Percentiles rank a stretch among this genome's conserved stretches.
Conservation (phyloP, 2,329 filamentous ascomycete species). For the Parascedosporium putredinis region DNA sequence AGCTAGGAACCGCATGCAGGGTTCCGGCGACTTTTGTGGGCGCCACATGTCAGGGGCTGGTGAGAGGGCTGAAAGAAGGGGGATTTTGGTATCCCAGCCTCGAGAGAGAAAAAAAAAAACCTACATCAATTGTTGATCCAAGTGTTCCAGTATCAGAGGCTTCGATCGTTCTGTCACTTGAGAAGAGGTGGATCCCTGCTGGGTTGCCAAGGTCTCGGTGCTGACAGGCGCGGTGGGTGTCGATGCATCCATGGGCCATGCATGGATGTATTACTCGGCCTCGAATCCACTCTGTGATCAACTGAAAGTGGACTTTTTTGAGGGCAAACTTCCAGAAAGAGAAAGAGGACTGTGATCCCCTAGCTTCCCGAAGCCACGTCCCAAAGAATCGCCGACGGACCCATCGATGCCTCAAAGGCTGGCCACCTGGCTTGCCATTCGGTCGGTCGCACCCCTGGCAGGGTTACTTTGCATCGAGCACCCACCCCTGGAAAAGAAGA, state of each 20-base stretch:
- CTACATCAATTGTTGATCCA: background rate
- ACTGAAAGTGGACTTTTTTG: background rate
- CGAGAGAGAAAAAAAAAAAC: background rate
- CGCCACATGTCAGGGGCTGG: no score
- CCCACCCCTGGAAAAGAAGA: no score
- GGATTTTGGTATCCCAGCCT: no score
- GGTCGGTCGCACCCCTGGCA: background rate
- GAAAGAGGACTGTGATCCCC: background rate
- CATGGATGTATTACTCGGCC: no score
- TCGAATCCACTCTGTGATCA: background rate
- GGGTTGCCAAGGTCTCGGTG: background rate
- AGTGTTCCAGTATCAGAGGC: background rate
- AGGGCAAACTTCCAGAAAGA: background rate
- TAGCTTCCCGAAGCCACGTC: conserved; percentile 1
- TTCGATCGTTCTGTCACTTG: background rate
- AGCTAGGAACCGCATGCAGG: no score
- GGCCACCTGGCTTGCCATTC: background rate
- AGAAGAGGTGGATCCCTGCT: no score
- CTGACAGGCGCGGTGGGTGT: background rate
- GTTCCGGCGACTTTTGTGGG: no score
- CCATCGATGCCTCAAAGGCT: no score
- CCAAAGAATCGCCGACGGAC: background rate
- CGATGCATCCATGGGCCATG: no score
- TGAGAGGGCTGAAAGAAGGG: no score
- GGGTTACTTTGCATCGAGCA: background rate